A percentile compares a stretch with the other conserved stretches of the same genome.
Evolutionary conservation across 2,329 filamentous ascomycete species (phyloP).

Genomic region (Cadophora sp.): DNA sequence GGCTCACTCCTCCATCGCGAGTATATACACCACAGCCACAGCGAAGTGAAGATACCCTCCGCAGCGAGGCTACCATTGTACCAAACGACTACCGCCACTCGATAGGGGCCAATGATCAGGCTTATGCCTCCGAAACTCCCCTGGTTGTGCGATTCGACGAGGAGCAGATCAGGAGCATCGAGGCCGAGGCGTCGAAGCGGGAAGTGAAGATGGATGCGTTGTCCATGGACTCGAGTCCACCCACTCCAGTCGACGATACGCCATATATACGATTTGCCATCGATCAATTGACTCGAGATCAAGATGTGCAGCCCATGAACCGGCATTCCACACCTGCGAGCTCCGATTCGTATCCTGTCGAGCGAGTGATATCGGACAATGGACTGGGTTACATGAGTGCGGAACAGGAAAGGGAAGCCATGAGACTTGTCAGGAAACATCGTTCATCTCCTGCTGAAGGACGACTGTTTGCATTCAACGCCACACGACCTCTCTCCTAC

Average conservation of each 20-base stretch:
- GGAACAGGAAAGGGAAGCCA: slow-evolving; percentile 41
- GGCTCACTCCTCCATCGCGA: slow-evolving; percentile 39
- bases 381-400: slow-evolving; percentile 45
- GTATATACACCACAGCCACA: slow-evolving; percentile 23
- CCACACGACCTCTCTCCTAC: slow-evolving; percentile 41
- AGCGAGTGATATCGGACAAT: slow-evolving; percentile 56
- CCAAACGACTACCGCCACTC: slow-evolving; percentile 29
- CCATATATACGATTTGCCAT: slow-evolving; percentile 91
- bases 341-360: slow-evolving; percentile 54
- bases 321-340: slow-evolving; percentile 54
- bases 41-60: slow-evolving; percentile 22
- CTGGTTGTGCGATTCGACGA: slow-evolving; percentile 42
- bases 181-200: slow-evolving; percentile 35
- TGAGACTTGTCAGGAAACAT: slow-evolving; percentile 46
- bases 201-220: slow-evolving; percentile 33
- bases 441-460: slow-evolving; percentile 45
- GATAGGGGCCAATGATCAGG: slow-evolving; percentile 36
- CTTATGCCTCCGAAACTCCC: slow-evolving; percentile 35
- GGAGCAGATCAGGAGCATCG: slow-evolving; percentile 38
- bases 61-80: slow-evolving; percentile 27
- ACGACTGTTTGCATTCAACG: slow-evolving; percentile 42
- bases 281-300: slow-evolving; percentile 81
- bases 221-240: slow-evolving; percentile 47
- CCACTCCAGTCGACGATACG: slow-evolving; percentile 82
- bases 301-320: slow-evolving; percentile 64